Conservation (phyloP, 2,329 filamentous ascomycete species). For the Lachnellula occidentalis region DNA sequence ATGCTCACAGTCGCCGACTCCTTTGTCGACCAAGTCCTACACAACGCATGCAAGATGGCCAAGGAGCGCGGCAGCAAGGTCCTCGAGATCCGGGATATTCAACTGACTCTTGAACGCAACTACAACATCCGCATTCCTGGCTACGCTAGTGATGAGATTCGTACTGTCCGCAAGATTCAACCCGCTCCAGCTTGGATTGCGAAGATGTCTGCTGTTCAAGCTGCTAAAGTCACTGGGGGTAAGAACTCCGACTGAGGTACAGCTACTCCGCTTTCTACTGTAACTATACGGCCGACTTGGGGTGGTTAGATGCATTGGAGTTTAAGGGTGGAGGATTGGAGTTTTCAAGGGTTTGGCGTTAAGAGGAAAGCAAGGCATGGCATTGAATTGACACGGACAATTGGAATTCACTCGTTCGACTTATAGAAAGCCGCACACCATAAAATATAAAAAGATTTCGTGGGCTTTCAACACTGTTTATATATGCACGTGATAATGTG, state of each 20-base stretch:
- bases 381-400: neutral
- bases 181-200: slow-evolving; percentile 85
- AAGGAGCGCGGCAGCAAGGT: slow-evolving; percentile 89
- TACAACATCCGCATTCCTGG: slow-evolving; percentile 92
- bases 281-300: neutral
- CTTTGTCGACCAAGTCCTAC: slow-evolving; percentile 88
- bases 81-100: slow-evolving; percentile 82
- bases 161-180: slow-evolving; percentile 89
- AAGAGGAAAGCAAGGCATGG: neutral
- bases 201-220: slow-evolving; percentile 96
- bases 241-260: slow-evolving; percentile 26
- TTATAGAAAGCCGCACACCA: neutral
- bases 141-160: slow-evolving; percentile 88
- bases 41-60: slow-evolving; percentile 80
- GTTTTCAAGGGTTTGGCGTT: neutral
- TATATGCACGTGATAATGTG: neutral
- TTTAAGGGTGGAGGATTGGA: neutral
- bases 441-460: too few species aligned
- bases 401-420: neutral
- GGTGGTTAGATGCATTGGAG: neutral
- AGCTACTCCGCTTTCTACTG: neutral
- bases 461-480: neutral
- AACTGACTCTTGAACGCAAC: slow-evolving; percentile 75
- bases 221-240: slow-evolving; percentile 70
- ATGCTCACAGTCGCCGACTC: slow-evolving; percentile 86